These are phyloP conservation scores for Ophiostoma sp. DNA, from an alignment of 2,329 filamentous ascomycete genomes.

Conservation along the genomic window DNA sequence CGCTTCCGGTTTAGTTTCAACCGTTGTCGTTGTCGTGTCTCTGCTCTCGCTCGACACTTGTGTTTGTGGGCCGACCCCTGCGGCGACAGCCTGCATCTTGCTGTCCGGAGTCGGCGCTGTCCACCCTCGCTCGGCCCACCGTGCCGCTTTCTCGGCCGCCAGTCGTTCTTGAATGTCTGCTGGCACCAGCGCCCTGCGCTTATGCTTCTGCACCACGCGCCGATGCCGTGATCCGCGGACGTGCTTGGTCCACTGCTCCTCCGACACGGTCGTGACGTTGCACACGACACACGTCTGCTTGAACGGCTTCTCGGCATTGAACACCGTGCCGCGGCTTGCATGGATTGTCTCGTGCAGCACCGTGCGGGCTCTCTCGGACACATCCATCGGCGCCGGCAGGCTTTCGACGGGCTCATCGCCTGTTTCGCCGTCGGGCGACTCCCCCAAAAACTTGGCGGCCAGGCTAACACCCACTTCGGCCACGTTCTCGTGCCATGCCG, in stretches of 20 bases:
- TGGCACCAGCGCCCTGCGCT: constrained; percentile 31
- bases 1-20: too few relatives aligned
- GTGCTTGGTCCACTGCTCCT: constrained; percentile 47
- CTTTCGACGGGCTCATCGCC: too few relatives aligned
- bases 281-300: constrained; percentile 69
- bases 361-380: constrained; percentile 46
- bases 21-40: too few relatives aligned
- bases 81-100: neutral
- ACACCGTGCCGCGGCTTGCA: constrained; percentile 31
- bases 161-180: constrained; percentile 2
- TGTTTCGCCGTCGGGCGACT: constrained; percentile 14
- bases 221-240: constrained; percentile 41
- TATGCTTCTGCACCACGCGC: constrained; percentile 29
- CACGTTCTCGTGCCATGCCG: constrained; percentile 58
- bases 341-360: constrained; percentile 49
- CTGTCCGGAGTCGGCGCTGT: neutral
- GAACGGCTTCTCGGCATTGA: constrained; percentile 41
- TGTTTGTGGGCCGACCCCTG: neutral
- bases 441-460: constrained; percentile 55
- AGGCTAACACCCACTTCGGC: constrained; percentile 58
- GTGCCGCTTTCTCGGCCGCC: neutral
- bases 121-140: neutral
- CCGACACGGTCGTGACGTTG: constrained; percentile 54
- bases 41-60: too few relatives aligned
- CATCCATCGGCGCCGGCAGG: constrained; percentile 46